These are phyloP conservation scores for Megacollybia marginata DNA, from an alignment of 768 basidiomycete species.

Conservation along the genomic window DNA sequence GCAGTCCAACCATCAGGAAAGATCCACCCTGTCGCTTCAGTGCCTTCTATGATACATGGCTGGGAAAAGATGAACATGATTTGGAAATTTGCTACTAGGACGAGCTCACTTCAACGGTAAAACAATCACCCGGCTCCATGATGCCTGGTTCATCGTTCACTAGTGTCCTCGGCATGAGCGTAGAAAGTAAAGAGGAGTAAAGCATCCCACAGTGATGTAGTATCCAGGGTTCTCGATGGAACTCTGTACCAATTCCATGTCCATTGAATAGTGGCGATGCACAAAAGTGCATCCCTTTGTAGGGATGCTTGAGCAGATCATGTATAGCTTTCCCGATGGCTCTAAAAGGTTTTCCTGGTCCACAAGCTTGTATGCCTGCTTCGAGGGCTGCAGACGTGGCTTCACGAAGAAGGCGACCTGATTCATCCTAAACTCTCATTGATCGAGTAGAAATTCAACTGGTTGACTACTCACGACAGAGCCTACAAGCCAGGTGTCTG, in stretches of 20 bases:
- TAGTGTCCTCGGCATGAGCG: constrained; percentile 17
- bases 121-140: constrained; percentile 84
- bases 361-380: constrained; percentile 67
- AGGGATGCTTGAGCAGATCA: constrained; percentile 27
- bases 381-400: constrained; percentile 59
- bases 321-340: constrained; percentile 70
- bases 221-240: constrained; percentile 82
- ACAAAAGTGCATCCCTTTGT: constrained; percentile 34
- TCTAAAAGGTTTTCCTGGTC: constrained; percentile 61
- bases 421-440: constrained; percentile 49
- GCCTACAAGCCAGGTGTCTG: constrained; percentile 76
- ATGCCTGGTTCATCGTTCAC: constrained; percentile 77
- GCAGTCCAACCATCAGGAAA: constrained; percentile 93
- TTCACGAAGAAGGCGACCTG: constrained; percentile 57
- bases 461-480: constrained; percentile 45
- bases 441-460: neutral
- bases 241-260: constrained; percentile 79
- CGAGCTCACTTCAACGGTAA: constrained; percentile 76
- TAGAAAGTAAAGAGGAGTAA: neutral
- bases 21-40: constrained; percentile 58
- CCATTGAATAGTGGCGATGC: constrained; percentile 72
- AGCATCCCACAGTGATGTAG: constrained; percentile 56
- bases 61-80: constrained; percentile 19
- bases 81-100: neutral
- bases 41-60: constrained; percentile 76